Percentiles rank a stretch among this genome's conserved stretches.
Conservation (phyloP, 345 rosid species). For the Camelina hispida region DNA sequence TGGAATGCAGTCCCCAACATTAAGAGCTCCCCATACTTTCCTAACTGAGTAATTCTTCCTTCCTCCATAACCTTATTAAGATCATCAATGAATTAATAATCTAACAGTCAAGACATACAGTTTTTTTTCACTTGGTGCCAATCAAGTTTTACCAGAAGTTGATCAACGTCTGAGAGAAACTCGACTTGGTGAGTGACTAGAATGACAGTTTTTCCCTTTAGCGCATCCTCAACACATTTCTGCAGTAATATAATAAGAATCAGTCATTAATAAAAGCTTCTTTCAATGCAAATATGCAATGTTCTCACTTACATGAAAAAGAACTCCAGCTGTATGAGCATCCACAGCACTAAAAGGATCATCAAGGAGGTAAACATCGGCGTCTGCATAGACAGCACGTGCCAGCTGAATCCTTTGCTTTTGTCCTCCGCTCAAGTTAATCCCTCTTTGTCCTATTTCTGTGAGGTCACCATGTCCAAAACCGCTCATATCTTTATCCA, state of each 20-base stretch:
- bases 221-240: conserved; percentile 72
- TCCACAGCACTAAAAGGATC: conserved; percentile 90
- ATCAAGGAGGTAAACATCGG: conserved; percentile 78
- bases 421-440: conserved; percentile 95
- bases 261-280: conserved; percentile 8
- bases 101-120: not conserved
- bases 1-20: conserved; percentile 64
- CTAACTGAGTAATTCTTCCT: conserved; percentile 62
- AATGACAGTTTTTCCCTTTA: conserved; percentile 65
- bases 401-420: conserved; percentile 86
- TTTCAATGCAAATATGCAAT: not conserved
- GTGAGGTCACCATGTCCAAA: conserved; percentile 80
- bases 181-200: conserved; percentile 91
- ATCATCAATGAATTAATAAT: conserved; percentile 19
- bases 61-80: conserved; percentile 64
- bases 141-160: conserved; percentile 55
- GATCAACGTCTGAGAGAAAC: conserved; percentile 70
- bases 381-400: conserved; percentile 75
- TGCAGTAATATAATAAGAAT: conserved; percentile 44
- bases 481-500: conserved; percentile 69
- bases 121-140: not conserved
- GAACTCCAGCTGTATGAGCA: conserved; percentile 75
- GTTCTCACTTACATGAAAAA: conserved; percentile 62
- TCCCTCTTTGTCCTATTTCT: conserved; percentile 84
- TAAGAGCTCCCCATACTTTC: conserved; percentile 66